These are phyloP conservation scores for Adansonia digitata DNA, from an alignment of 345 rosid species.

Conservation along the genomic window DNA sequence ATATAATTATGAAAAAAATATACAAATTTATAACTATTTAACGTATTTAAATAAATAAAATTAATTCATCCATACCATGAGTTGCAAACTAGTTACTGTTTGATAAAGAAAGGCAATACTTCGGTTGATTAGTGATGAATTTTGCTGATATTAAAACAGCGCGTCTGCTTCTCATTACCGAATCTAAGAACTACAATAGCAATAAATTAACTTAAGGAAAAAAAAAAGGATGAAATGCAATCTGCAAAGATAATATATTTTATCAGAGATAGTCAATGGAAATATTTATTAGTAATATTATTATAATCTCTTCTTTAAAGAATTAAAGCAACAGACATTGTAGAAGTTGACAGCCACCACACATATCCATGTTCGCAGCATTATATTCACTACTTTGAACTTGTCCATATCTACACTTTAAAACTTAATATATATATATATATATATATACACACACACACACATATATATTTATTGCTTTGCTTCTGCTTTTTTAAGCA, in stretches of 20 bases:
- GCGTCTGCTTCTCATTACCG: slow-evolving; percentile 7
- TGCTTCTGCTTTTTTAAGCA: background rate
- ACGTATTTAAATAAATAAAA: too few relatives aligned
- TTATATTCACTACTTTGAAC: background rate
- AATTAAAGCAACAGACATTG: background rate
- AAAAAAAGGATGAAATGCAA: background rate
- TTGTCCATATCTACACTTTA: slow-evolving; percentile 14
- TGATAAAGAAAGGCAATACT: background rate
- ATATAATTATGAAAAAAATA: too few relatives aligned
- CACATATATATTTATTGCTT: background rate
- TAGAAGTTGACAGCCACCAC: background rate
- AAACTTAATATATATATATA: too few relatives aligned
- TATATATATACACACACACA: too few relatives aligned
- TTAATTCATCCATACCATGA: too few relatives aligned
- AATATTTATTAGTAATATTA: too few relatives aligned
- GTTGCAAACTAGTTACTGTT: too few relatives aligned
- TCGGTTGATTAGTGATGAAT: background rate
- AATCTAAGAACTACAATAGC: background rate
- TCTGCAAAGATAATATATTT: background rate
- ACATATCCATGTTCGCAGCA: too few relatives aligned
- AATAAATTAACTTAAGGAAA: too few relatives aligned
- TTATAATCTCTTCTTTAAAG: background rate
- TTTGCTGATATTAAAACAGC: background rate
- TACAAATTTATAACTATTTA: too few relatives aligned
- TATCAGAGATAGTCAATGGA: background rate